Conservation (phyloP, 495 filamentous ascomycete species). For the Neurospora sp. region DNA sequence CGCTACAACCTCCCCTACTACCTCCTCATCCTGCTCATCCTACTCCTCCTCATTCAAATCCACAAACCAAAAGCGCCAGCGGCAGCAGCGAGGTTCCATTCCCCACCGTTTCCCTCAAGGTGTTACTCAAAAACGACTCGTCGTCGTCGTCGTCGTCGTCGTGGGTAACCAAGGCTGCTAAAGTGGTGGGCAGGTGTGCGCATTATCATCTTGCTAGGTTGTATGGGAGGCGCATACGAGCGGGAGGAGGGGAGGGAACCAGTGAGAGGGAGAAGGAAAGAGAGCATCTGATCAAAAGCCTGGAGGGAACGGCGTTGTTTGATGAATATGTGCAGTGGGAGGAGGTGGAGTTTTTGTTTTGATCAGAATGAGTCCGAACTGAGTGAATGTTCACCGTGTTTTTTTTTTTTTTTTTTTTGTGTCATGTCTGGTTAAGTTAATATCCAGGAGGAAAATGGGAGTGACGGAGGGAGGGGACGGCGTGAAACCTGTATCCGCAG, state of each 20-base stretch:
- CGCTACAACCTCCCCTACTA: not conserved
- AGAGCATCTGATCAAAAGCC: conserved; percentile 1
- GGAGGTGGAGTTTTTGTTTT: conserved; percentile 15
- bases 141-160: not conserved
- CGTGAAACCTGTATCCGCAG: not conserved
- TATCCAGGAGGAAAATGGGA: not conserved
- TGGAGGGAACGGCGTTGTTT: conserved; percentile 7
- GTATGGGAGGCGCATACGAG: not conserved
- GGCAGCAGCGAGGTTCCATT: not conserved
- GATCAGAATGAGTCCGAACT: not conserved
- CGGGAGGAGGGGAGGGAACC: not conserved
- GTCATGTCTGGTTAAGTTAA: not conserved
- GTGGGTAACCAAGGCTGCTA: not conserved
- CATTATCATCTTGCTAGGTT: conserved; percentile 9
- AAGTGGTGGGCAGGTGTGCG: conserved; percentile 8
- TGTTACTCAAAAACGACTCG: not conserved
- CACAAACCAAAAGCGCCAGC: not conserved
- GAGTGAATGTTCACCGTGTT: not conserved
- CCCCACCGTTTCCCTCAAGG: not conserved
- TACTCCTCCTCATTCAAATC: not conserved
- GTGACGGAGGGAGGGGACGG: not conserved
- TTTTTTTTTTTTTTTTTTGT: not conserved
- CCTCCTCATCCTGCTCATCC: not conserved
- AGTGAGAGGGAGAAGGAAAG: conserved; percentile 1
- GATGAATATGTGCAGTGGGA: conserved; percentile 12